phyloP scores from a whole-genome alignment of 352 stramenopile genomes.

The Salisapilia sapeloensis region DNA sequence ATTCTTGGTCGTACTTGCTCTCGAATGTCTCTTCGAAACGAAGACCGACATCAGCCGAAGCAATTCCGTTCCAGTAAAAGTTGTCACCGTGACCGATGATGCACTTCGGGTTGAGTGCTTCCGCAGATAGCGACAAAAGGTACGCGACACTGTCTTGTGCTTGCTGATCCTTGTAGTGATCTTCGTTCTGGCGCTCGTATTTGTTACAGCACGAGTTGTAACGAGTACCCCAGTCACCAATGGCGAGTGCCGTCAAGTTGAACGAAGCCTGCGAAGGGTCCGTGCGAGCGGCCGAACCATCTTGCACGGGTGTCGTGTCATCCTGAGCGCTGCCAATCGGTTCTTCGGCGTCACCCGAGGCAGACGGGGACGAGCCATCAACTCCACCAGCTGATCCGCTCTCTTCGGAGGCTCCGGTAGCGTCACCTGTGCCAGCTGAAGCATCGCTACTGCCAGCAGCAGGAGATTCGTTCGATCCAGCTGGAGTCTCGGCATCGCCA shows the following conservation, averaged over 20 bases:
- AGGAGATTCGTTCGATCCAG: too few species aligned
- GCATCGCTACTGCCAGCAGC: too few species aligned
- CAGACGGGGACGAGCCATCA: too few species aligned
- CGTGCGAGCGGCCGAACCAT: neutral
- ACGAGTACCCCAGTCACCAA: constrained; percentile 8
- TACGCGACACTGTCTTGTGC: constrained; percentile 2
- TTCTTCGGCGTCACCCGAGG: too few species aligned
- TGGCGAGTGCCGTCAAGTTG: constrained; percentile 3
- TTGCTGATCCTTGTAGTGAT: constrained; percentile 5
- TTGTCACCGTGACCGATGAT: constrained; percentile 26
- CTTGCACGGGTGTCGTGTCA: too few species aligned
- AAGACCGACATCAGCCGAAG: constrained; percentile 30
- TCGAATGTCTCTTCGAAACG: constrained; percentile 71
- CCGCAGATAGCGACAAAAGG: constrained; percentile 2
- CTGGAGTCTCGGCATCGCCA: too few species aligned
- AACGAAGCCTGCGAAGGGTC: constrained; percentile 2
- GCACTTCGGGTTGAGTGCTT: constrained; percentile 1
- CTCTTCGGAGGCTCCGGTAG: too few species aligned
- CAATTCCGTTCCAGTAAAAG: constrained; percentile 69
- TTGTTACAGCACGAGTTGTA: constrained; percentile 4
- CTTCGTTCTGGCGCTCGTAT: constrained; percentile 1
- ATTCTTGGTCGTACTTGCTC: constrained; percentile 29
- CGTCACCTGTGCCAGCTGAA: too few species aligned
- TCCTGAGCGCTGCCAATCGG: too few species aligned
- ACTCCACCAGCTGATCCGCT: too few species aligned